These are phyloP conservation scores for Tetradesmus obliquus DNA, from an alignment of 139 green algal species.

Conservation along the genomic window DNA sequence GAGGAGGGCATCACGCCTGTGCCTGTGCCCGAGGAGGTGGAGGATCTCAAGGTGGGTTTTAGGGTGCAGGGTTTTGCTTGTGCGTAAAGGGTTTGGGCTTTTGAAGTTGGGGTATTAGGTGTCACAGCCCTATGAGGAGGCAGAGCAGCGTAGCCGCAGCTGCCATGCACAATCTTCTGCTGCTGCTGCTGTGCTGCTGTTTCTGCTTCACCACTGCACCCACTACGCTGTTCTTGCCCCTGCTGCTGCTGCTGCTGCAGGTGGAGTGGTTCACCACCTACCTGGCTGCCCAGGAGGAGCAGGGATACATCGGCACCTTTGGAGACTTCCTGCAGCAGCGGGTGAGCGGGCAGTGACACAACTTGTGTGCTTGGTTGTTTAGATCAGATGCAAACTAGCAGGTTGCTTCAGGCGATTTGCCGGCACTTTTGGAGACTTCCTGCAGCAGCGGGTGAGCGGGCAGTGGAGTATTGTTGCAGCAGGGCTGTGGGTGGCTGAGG, in stretches of 20 bases:
- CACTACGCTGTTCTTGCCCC: background rate
- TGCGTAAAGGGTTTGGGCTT: too few relatives aligned
- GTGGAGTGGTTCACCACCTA: conserved; percentile 61
- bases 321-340: conserved; percentile 56
- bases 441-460: background rate
- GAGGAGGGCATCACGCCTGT: background rate
- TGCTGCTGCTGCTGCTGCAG: conserved; percentile 17
- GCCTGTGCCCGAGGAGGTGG: background rate
- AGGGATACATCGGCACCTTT: conserved; percentile 65
- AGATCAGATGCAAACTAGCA: background rate
- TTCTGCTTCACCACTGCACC: background rate
- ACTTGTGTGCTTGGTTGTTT: background rate
- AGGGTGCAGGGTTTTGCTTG: too few relatives aligned
- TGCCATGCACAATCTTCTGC: background rate
- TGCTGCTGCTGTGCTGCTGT: background rate
- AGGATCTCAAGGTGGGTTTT: too few relatives aligned
- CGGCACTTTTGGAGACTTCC: background rate
- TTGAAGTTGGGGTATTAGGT: too few relatives aligned
- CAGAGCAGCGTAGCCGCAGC: too few relatives aligned
- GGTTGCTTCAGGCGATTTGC: background rate
- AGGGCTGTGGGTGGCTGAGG: too few relatives aligned
- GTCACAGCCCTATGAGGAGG: too few relatives aligned
- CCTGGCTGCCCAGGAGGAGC: conserved; percentile 59
- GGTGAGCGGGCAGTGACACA: background rate
- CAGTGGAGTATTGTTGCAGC: too few relatives aligned